These are phyloP conservation scores for Termitomyces sp. DNA, from an alignment of 768 basidiomycete genomes.

Conservation along the genomic window DNA sequence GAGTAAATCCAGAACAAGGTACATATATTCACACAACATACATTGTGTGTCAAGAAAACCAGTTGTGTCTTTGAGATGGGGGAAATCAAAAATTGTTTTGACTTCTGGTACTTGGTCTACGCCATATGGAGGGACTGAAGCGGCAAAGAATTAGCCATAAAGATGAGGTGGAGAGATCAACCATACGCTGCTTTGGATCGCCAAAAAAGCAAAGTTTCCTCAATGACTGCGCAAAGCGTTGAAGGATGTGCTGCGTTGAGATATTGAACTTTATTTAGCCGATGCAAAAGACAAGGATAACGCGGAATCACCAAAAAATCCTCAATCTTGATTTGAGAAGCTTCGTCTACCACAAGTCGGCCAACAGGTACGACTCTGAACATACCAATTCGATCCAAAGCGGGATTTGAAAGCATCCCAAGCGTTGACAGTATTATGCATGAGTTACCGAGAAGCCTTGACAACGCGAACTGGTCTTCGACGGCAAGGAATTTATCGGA, in stretches of 20 bases:
- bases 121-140: slow-evolving; percentile 48
- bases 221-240: slow-evolving; percentile 29
- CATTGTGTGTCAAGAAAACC: slow-evolving; percentile 47
- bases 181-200: slow-evolving; percentile 47
- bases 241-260: slow-evolving; percentile 34
- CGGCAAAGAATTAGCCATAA: background rate
- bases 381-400: slow-evolving; percentile 26
- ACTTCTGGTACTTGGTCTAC: slow-evolving; percentile 31
- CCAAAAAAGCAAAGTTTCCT: slow-evolving; percentile 49
- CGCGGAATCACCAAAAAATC: slow-evolving; percentile 36
- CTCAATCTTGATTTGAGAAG: slow-evolving; percentile 43
- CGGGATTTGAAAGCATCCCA: slow-evolving; percentile 45
- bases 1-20: background rate
- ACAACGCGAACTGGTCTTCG: slow-evolving; percentile 16
- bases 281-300: background rate
- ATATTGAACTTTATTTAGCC: background rate
- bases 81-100: slow-evolving; percentile 42
- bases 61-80: slow-evolving; percentile 26
- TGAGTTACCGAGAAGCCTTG: slow-evolving; percentile 22
- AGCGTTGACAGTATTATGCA: slow-evolving; percentile 42
- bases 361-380: slow-evolving; percentile 35
- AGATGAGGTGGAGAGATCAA: background rate
- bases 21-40: slow-evolving; percentile 15
- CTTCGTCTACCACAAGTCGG: slow-evolving; percentile 53
- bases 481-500: slow-evolving; percentile 34